Conservation (phyloP, 2,329 filamentous ascomycete species). For the Orbilia quercus region DNA sequence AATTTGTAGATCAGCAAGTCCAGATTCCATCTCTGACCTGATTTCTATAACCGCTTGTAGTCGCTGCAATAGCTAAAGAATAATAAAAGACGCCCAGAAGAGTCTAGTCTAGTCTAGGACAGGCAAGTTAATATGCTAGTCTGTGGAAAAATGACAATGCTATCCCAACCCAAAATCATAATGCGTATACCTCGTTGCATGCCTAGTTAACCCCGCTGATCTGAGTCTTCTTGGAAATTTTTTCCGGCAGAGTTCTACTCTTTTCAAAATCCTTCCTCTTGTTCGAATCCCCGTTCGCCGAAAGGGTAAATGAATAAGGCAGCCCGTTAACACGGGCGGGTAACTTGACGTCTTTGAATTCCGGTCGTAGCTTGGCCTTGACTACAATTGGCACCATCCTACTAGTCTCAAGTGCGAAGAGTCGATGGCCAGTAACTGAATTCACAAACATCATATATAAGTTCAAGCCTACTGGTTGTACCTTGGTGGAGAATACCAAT, state of each 20-base stretch:
- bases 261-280: slow-evolving; percentile 38
- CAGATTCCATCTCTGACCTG: slow-evolving; percentile 6
- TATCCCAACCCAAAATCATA: neutral
- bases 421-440: slow-evolving; percentile 69
- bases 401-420: slow-evolving; percentile 73
- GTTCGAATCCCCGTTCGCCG: slow-evolving; percentile 7
- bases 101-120: neutral
- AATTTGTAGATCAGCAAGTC: slow-evolving; percentile 34
- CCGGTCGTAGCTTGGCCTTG: slow-evolving; percentile 63
- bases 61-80: neutral
- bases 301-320: slow-evolving; percentile 22
- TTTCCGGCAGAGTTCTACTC: slow-evolving; percentile 11
- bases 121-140: neutral
- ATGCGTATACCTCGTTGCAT: neutral
- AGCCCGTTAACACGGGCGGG: slow-evolving; percentile 18
- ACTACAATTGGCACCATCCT: slow-evolving; percentile 76
- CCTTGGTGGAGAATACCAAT: too few relatives aligned
- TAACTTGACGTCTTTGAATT: slow-evolving; percentile 40
- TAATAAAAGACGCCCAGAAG: neutral
- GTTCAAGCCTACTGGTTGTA: too few relatives aligned
- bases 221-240: slow-evolving; percentile 31
- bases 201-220: slow-evolving; percentile 16
- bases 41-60: slow-evolving; percentile 1
- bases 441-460: too few relatives aligned
- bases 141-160: neutral